Evolutionary conservation across 495 filamentous ascomycete species (phyloP), one percentile per base, ranked within the genome.

Genomic region (Aspergillus carlsbadensis): DNA sequence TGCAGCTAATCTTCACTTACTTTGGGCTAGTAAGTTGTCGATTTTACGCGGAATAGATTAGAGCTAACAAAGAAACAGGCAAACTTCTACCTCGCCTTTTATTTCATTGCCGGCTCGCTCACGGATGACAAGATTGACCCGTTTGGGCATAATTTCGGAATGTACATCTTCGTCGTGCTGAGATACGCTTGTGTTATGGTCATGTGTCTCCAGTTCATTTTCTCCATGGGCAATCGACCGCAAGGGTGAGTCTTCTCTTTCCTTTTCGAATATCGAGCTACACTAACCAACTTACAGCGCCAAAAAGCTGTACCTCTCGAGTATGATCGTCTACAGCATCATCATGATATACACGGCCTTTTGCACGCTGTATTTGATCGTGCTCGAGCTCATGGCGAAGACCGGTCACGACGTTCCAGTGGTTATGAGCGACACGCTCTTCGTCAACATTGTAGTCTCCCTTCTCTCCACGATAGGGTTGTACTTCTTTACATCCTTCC

Each of bases 21-120:
- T 96, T 99, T 74, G 96, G 94, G 13, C 84, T 99, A 55, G 84
- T 83, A 65, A 58, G 77, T 73, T 10, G 35, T 46, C 13, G 0
- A 46, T 43, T 5, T 34, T 35, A 14, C 22, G 8, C 2, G 15
- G 3, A 10, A n/a, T 7, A 14, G 20, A 6, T 36, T 14, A 18
- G 10, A 46, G 33, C 40, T 56, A 14, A 44, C 50, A 34, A 40
- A 15, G n/a, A n/a, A 5, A 33, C 42, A 85, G 83, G 93, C 94
- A 64, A 99, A 99, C 71, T 99, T 98, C 75, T 99, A 98, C 68
- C 84, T 99, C 48, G 94, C 91, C 59, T 99, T 99, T 72, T 98
- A 91, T 81, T 98, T 98, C 80, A 90, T 98, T 66, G 91, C 92
- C 42, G 95, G 95, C 36, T 95, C 92, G n/a, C 82, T 99, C 13